phyloP scores from a whole-genome alignment of 2,329 filamentous ascomycete species.

The Aspergillus luchuensis region DNA sequence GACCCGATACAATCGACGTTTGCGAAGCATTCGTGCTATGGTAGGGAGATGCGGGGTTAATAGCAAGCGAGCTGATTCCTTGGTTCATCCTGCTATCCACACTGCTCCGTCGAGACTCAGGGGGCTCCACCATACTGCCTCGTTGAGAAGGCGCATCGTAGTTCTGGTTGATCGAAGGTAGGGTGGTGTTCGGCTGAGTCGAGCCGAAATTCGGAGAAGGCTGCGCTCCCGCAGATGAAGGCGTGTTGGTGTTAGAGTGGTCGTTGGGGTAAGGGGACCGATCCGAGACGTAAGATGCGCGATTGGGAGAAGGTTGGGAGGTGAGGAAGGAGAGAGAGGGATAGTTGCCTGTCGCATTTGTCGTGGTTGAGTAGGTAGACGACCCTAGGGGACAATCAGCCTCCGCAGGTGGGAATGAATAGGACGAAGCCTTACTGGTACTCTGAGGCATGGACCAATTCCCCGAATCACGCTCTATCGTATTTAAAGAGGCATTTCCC shows the following conservation, averaged over 20 bases:
- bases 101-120: conserved; percentile 53
- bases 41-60: conserved; percentile 52
- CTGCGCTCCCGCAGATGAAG: conserved; percentile 42
- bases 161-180: conserved; percentile 63
- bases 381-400: conserved; percentile 42
- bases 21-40: conserved; percentile 51
- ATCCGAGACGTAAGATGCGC: conserved; percentile 41
- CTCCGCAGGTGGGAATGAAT: conserved; percentile 14
- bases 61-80: conserved; percentile 50
- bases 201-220: conserved; percentile 43
- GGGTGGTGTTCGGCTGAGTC: conserved; percentile 44
- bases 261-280: conserved; percentile 47
- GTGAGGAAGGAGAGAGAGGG: conserved; percentile 47
- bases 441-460: conserved; percentile 63
- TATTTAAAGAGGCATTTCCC: conserved; percentile 46
- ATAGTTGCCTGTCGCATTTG: conserved; percentile 48
- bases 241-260: conserved; percentile 34
- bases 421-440: conserved; percentile 50
- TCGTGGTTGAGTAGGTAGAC: conserved; percentile 52
- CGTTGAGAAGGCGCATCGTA: conserved; percentile 54
- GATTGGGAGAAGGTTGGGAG: conserved; percentile 50
- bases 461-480: conserved; percentile 58
- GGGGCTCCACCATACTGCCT: conserved; percentile 42
- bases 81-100: conserved; percentile 54
- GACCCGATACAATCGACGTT: conserved; percentile 46